Percentiles rank a stretch among this genome's conserved stretches.
phyloP scores from a whole-genome alignment of 192 early-diverging fungal genomes.

The Entomortierella chlamydospora region DNA sequence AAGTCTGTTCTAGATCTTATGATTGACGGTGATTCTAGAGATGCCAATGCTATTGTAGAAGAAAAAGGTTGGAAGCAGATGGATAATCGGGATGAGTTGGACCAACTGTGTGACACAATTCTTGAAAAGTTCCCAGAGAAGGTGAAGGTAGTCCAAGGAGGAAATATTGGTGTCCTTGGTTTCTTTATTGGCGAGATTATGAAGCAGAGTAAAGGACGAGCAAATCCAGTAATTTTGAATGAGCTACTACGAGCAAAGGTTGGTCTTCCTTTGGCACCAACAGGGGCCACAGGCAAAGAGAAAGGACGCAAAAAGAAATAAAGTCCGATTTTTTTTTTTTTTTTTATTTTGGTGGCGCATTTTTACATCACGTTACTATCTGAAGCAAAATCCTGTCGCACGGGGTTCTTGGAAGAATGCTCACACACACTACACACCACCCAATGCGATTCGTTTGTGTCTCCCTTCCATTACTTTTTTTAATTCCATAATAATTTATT shows the following conservation, averaged over 20 bases:
- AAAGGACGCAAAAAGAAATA: constrained; percentile 13
- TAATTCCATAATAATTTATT: too few relatives aligned
- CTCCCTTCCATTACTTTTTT: too few relatives aligned
- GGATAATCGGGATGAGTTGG: constrained; percentile 54
- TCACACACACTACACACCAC: too few relatives aligned
- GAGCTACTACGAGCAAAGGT: constrained; percentile 62
- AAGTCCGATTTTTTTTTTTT: too few relatives aligned
- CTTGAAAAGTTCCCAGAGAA: constrained; percentile 57
- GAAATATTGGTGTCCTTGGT: constrained; percentile 74
- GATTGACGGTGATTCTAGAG: constrained; percentile 70
- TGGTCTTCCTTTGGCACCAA: constrained; percentile 6
- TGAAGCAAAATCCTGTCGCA: too few relatives aligned
- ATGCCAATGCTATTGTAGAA: constrained; percentile 67
- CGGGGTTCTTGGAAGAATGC: too few relatives aligned
- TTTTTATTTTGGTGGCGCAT: too few relatives aligned
- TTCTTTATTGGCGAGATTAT: constrained; percentile 91
- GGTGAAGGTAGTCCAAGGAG: constrained; percentile 69
- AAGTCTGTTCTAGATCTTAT: constrained; percentile 78
- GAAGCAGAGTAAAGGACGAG: constrained; percentile 80
- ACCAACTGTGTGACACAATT: constrained; percentile 58
- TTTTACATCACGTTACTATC: too few relatives aligned
- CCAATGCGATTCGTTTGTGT: too few relatives aligned
- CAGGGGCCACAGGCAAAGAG: neutral
- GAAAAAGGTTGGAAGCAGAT: constrained; percentile 72
- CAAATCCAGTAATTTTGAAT: constrained; percentile 78